These are phyloP conservation scores for Citrus hindsii DNA, from an alignment of 345 rosid genomes.

Conservation along the genomic window DNA sequence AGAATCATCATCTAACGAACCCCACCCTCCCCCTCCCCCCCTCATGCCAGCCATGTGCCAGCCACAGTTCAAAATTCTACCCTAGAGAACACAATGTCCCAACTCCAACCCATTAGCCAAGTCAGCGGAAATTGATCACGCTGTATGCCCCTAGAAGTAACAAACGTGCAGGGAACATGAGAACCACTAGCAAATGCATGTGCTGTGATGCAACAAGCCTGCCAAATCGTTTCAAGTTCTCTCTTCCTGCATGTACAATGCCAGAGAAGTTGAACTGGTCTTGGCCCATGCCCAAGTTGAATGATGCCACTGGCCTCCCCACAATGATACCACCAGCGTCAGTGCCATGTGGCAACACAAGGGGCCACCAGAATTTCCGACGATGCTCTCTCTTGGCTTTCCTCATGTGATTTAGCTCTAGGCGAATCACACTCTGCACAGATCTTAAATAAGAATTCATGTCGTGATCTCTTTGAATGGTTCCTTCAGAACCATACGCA, in stretches of 20 bases:
- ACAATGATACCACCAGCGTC: constrained; percentile 30
- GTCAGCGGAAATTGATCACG: constrained; percentile 33
- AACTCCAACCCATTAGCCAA: not conserved
- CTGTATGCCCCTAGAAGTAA: constrained; percentile 55
- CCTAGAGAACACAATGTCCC: not conserved
- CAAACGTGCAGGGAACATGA: constrained; percentile 65
- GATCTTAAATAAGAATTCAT: constrained; percentile 78
- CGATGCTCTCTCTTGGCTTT: constrained; percentile 54
- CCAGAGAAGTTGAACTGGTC: constrained; percentile 53
- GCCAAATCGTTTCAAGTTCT: constrained; percentile 60
- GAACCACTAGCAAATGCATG: constrained; percentile 73
- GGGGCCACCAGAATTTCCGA: constrained; percentile 69
- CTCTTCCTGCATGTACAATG: constrained; percentile 57
- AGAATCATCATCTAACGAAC: constrained; percentile 34
- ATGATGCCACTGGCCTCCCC: constrained; percentile 32
- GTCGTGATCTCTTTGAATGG: constrained; percentile 88
- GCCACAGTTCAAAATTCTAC: constrained; percentile 18
- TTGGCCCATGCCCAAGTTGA: constrained; percentile 26
- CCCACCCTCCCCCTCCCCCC: no score
- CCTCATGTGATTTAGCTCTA: constrained; percentile 61
- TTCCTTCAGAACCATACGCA: constrained; percentile 86
- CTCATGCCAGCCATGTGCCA: constrained; percentile 17
- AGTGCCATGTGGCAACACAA: constrained; percentile 29
- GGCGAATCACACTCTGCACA: constrained; percentile 59
- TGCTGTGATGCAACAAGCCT: constrained; percentile 77